These are phyloP conservation scores for Boehmeria nivea DNA, from an alignment of 306 rosid genomes.

Conservation along the genomic window DNA sequence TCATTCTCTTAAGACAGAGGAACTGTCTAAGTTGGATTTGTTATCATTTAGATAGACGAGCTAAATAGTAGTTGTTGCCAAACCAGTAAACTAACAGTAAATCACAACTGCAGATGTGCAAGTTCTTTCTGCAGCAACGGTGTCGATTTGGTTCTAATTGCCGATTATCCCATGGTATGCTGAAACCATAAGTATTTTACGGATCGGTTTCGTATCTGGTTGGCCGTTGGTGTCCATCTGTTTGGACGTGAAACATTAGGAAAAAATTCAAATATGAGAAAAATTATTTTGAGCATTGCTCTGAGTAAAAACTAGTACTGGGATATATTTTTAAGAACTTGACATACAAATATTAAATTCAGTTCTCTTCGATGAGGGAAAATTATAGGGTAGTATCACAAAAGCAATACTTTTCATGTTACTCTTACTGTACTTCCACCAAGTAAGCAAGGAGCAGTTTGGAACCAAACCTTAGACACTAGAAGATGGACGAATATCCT, in stretches of 20 bases:
- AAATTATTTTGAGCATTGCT: no score
- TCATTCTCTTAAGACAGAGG: no score
- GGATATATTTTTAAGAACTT: no score
- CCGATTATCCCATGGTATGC: slow-evolving; percentile 97
- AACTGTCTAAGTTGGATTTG: background rate
- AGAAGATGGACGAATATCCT: no score
- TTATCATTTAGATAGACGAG: background rate
- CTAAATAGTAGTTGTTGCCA: slow-evolving; percentile 19
- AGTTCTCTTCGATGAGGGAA: no score
- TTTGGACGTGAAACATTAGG: slow-evolving; percentile 13
- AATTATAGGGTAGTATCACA: no score
- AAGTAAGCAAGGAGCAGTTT: no score
- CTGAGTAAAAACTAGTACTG: no score
- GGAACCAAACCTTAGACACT: no score
- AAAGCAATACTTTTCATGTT: no score
- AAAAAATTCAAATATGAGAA: background rate
- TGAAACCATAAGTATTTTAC: slow-evolving; percentile 20
- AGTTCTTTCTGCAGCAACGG: slow-evolving; percentile 87
- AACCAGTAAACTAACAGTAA: slow-evolving; percentile 49
- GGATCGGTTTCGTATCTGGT: slow-evolving; percentile 20
- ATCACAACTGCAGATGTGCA: slow-evolving; percentile 94
- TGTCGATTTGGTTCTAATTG: slow-evolving; percentile 89
- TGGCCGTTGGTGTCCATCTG: slow-evolving; percentile 5
- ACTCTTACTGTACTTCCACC: no score
- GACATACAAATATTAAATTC: no score